Percentiles rank a stretch among this genome's conserved stretches.
Conservation (phyloP, 2,329 filamentous ascomycete species). For the Fusarium fujikuroi region DNA sequence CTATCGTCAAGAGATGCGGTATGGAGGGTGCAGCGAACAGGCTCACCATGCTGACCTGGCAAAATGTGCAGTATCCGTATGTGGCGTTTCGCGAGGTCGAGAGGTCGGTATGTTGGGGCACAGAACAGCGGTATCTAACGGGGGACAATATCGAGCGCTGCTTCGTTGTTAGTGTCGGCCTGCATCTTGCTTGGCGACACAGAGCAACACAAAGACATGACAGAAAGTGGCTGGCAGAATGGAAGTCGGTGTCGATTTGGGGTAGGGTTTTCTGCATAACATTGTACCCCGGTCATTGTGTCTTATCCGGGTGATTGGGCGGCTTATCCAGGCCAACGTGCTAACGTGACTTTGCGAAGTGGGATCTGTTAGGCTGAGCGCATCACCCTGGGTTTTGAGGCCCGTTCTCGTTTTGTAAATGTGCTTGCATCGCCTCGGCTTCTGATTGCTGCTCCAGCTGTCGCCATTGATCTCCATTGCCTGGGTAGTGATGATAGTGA, state of each 20-base stretch:
- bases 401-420: slow-evolving; percentile 11
- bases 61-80: slow-evolving; percentile 7
- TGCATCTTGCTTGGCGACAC: not conserved
- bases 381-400: slow-evolving; percentile 25
- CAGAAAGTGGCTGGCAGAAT: not conserved
- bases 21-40: not conserved
- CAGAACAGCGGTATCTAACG: not conserved
- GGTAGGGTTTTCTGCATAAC: no score
- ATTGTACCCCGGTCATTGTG: not conserved
- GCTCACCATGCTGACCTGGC: not conserved
- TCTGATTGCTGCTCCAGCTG: slow-evolving; percentile 35
- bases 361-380: not conserved
- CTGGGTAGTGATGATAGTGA: slow-evolving; percentile 36
- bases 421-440: slow-evolving; percentile 32
- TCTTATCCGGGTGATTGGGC: not conserved
- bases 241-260: not conserved
- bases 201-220: not conserved
- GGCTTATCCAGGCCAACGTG: not conserved
- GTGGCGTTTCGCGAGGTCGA: not conserved
- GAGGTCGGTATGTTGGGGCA: not conserved
- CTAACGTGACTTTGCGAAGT: not conserved
- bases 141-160: no score
- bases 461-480: slow-evolving; percentile 22
- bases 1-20: not conserved
- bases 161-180: no score